Base-by-base conservation (phyloP, 306 rosid genomes). In the Acacia acuminata region DNA sequence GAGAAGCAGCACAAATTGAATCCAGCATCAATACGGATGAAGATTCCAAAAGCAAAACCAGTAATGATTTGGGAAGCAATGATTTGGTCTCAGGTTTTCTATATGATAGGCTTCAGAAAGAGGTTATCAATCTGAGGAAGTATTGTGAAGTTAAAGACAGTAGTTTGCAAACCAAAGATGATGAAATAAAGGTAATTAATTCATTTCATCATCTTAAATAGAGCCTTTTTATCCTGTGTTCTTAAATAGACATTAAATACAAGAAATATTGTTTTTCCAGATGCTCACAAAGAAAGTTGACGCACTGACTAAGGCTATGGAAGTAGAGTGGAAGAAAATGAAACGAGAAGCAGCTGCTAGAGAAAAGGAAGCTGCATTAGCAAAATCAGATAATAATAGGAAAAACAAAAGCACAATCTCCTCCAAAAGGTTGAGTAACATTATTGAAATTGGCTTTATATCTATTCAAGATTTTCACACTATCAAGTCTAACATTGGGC, bases 1-100 rank as follows among this genome's bases (percentile, higher is more conserved):
- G 74, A 55, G 84, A 61, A 76, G 71, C 85, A 20, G 84, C 67
- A 24, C 85, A 87, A 61, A 68, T 60, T 19, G 84, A 88, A 55
- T 27, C 69, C 75, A 73, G 61, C 76, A 71, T 48, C 36, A 69
- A 71, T 50, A 83, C 22, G 64, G 60, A 86, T 48, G 89, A 77
- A 61, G 91, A 63, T 70, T 68, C 82, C 25, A 77, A 75, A 51
- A 53, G 71, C 84, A 84, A 85, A 78, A 82, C 16, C 51, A 14
- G 80, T 45, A 72, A 71, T 65, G 88, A 73, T 64, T 69, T 82
- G 51, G 82, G 86, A 11, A 81, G 58, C 43, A 85, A 90, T 73
- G 99, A 93, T 79, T 30, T 84, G 75, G 93, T 96, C 64, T 96
- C 99, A 3, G 98, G 99, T 43, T 96, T 91, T 87, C 90, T 96